Conservation (phyloP, 1,284 basidiomycete species). For the Dichomitus squalens region DNA sequence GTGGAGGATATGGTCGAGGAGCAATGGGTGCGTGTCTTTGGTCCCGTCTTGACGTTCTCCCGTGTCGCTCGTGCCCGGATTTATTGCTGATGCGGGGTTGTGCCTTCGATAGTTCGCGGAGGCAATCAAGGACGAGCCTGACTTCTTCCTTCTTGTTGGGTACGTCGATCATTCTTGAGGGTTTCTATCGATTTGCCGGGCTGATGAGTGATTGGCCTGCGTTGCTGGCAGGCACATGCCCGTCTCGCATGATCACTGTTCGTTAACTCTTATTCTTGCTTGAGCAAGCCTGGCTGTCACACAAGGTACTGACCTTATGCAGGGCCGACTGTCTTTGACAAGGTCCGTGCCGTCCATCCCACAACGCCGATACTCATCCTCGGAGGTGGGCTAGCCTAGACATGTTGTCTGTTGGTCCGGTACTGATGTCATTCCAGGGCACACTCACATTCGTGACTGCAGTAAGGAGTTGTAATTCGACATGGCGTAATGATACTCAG, state of each 20-base stretch:
- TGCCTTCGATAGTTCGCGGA: slow-evolving; percentile 84
- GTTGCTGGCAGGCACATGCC: slow-evolving; percentile 66
- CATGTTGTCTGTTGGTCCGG: not conserved
- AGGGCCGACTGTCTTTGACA: slow-evolving; percentile 75
- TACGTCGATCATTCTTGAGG: slow-evolving; percentile 32
- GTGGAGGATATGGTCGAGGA: slow-evolving; percentile 79
- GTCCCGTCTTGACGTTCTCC: not conserved
- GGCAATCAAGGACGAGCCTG: slow-evolving; percentile 79
- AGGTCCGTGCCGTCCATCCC: slow-evolving; percentile 73
- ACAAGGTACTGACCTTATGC: slow-evolving; percentile 7
- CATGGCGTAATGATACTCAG: too few relatives aligned
- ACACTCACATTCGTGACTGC: slow-evolving; percentile 82
- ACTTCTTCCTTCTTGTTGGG: slow-evolving; percentile 78
- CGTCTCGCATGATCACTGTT: slow-evolving; percentile 62
- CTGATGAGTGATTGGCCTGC: not conserved
- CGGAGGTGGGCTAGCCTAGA: slow-evolving; percentile 50
- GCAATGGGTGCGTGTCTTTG: slow-evolving; percentile 51
- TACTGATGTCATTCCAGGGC: slow-evolving; percentile 42
- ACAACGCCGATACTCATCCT: slow-evolving; percentile 79
- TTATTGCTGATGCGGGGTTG: too few relatives aligned
- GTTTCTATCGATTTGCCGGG: not conserved
- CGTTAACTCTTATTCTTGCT: slow-evolving; percentile 14
- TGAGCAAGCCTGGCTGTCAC: not conserved
- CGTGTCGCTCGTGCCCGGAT: not conserved
- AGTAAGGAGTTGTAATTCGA: slow-evolving; percentile 36